phyloP scores from a whole-genome alignment of 1,284 basidiomycete genomes.

The Apiotrichum sp. region DNA sequence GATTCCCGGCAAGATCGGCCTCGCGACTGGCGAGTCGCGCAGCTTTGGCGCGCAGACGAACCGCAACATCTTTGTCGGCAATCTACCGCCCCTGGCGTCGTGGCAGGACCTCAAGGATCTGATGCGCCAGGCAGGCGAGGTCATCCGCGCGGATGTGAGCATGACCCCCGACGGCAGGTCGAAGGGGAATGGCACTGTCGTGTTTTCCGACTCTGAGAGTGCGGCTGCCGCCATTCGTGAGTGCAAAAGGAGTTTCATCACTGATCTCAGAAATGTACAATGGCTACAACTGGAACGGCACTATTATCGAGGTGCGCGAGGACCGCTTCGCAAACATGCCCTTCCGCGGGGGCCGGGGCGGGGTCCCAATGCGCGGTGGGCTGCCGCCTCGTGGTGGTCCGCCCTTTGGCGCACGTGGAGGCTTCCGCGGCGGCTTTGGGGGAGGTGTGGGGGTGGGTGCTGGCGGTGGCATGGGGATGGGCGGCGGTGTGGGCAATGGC shows the following conservation, averaged over 20 bases:
- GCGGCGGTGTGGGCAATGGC: not conserved
- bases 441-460: conserved; percentile 26
- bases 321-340: conserved; percentile 77
- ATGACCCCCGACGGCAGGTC: conserved; percentile 84
- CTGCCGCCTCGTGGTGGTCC: conserved; percentile 26
- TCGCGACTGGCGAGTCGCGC: conserved; percentile 69
- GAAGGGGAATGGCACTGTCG: conserved; percentile 90
- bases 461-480: not conserved
- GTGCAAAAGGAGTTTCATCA: conserved; percentile 33
- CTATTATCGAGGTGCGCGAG: conserved; percentile 86
- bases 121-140: conserved; percentile 88
- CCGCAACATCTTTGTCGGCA: conserved; percentile 86
- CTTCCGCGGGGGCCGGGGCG: conserved; percentile 50
- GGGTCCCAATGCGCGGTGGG: conserved; percentile 50
- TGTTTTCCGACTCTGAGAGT: conserved; percentile 84
- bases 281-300: conserved; percentile 89
- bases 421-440: conserved; percentile 49
- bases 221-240: conserved; percentile 82
- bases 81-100: conserved; percentile 88
- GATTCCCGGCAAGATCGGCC: conserved; percentile 85
- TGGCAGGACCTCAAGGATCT: conserved; percentile 99
- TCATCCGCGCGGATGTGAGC: conserved; percentile 90
- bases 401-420: conserved; percentile 53
- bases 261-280: conserved; percentile 72
- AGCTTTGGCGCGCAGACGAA: conserved; percentile 51